These are phyloP conservation scores for Coprinopsis marcescibilis DNA, from an alignment of 768 basidiomycete genomes.

Conservation along the genomic window DNA sequence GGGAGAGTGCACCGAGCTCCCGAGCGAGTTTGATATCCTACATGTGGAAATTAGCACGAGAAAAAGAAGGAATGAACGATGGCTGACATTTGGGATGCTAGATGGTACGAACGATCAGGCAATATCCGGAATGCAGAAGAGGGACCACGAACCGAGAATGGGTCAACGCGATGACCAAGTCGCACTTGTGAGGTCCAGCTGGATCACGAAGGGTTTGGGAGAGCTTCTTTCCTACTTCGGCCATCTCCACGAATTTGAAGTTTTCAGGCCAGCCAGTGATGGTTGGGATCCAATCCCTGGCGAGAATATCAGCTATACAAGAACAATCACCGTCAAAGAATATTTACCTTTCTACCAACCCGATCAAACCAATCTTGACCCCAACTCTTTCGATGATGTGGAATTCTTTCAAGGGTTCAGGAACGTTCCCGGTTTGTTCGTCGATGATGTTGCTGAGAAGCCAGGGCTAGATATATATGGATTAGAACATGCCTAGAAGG, in stretches of 20 bases:
- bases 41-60: background rate
- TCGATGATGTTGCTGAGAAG: conserved; percentile 61
- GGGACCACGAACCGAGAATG: conserved; percentile 1
- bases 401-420: conserved; percentile 42
- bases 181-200: conserved; percentile 8
- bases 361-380: conserved; percentile 55
- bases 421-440: conserved; percentile 41
- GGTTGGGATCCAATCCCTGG: conserved; percentile 84
- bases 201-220: conserved; percentile 53
- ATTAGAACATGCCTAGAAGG: conserved; percentile 4
- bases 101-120: conserved; percentile 44
- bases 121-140: conserved; percentile 3
- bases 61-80: no score
- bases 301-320: background rate
- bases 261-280: conserved; percentile 61
- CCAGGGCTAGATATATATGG: conserved; percentile 44
- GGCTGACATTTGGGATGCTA: background rate
- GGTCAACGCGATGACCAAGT: conserved; percentile 1
- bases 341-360: conserved; percentile 59
- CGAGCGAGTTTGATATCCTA: conserved; percentile 3
- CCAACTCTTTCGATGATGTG: conserved; percentile 49
- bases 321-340: background rate
- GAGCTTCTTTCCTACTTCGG: conserved; percentile 44
- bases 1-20: background rate
- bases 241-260: conserved; percentile 56